phyloP scores from a whole-genome alignment of 257 asterid genomes.

The Leptodermis oblonga region DNA sequence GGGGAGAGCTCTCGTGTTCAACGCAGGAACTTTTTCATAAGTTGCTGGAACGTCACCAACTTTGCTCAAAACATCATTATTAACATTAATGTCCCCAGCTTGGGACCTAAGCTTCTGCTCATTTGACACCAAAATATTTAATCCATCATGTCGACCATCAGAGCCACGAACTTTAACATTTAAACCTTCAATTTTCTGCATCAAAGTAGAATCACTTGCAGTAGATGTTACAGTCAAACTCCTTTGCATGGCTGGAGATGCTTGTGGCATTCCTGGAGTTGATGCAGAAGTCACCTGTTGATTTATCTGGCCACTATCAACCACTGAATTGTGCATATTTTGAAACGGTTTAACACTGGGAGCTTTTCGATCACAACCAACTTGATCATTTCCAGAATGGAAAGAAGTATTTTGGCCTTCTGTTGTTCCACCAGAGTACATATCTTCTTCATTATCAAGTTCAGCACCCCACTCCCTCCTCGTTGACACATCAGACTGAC shows the following conservation, averaged over 20 bases:
- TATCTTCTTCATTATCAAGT: slow-evolving; percentile 48
- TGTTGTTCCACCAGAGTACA: slow-evolving; percentile 29
- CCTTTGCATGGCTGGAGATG: slow-evolving; percentile 28
- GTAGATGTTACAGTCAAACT: slow-evolving; percentile 35
- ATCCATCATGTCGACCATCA: slow-evolving; percentile 47
- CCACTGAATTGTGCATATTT: slow-evolving; percentile 29
- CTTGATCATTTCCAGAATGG: slow-evolving; percentile 29
- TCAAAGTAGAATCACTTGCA: slow-evolving; percentile 46
- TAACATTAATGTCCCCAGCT: slow-evolving; percentile 32
- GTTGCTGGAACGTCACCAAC: slow-evolving; percentile 28
- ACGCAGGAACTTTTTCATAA: slow-evolving; percentile 27
- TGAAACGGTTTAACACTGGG: slow-evolving; percentile 34
- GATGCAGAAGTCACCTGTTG: slow-evolving; percentile 33
- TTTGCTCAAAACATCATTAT: slow-evolving; percentile 25
- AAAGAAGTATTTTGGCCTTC: slow-evolving; percentile 33
- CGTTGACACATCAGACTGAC: slow-evolving; percentile 25
- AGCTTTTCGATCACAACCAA: slow-evolving; percentile 35
- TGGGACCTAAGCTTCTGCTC: slow-evolving; percentile 40
- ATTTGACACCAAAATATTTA: slow-evolving; percentile 23
- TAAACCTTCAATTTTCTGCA: slow-evolving; percentile 77
- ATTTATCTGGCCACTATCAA: slow-evolving; percentile 36
- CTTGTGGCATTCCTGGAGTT: slow-evolving; percentile 35
- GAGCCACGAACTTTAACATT: slow-evolving; percentile 74
- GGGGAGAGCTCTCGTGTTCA: slow-evolving; percentile 28
- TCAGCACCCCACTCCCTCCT: slow-evolving; percentile 85